Evolutionary conservation across 2,329 filamentous ascomycete species (phyloP).

Genomic region (Uncinocarpus reesii): DNA sequence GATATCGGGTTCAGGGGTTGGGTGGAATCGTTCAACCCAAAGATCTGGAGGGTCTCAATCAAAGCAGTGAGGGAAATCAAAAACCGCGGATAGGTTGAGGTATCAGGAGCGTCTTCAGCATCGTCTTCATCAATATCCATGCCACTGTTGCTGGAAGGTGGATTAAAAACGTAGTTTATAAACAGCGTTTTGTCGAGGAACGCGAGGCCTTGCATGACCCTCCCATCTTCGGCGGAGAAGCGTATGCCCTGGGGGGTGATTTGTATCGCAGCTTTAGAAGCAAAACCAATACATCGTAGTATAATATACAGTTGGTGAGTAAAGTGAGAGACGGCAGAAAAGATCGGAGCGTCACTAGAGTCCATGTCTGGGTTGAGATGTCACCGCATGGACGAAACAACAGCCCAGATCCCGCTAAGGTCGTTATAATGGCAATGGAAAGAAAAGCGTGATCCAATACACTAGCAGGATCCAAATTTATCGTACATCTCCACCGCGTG

Average conservation of each 20-base stretch:
- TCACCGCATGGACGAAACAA: neutral
- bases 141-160: slow-evolving; percentile 26
- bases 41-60: slow-evolving; percentile 90
- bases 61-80: slow-evolving; percentile 79
- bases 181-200: slow-evolving; percentile 86
- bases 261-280: slow-evolving; percentile 53
- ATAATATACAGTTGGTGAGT: slow-evolving; percentile 51
- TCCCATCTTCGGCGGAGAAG: slow-evolving; percentile 77
- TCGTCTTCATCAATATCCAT: slow-evolving; percentile 22
- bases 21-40: slow-evolving; percentile 61
- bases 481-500: slow-evolving; percentile 27
- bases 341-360: slow-evolving; percentile 27
- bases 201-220: slow-evolving; percentile 80
- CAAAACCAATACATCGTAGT: slow-evolving; percentile 53
- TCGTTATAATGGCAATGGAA: neutral
- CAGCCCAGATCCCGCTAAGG: neutral
- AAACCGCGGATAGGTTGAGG: slow-evolving; percentile 54
- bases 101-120: slow-evolving; percentile 30
- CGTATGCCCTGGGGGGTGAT: slow-evolving; percentile 77
- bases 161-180: slow-evolving; percentile 65
- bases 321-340: slow-evolving; percentile 52
- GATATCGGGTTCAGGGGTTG: slow-evolving; percentile 24
- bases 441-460: neutral
- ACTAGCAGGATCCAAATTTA: slow-evolving; percentile 21
- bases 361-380: slow-evolving; percentile 12